A percentile compares a stretch with the other conserved stretches of the same genome.
These are phyloP conservation scores for Pisolithus orientalis DNA, from an alignment of 768 basidiomycete species.

Conservation along the genomic window DNA sequence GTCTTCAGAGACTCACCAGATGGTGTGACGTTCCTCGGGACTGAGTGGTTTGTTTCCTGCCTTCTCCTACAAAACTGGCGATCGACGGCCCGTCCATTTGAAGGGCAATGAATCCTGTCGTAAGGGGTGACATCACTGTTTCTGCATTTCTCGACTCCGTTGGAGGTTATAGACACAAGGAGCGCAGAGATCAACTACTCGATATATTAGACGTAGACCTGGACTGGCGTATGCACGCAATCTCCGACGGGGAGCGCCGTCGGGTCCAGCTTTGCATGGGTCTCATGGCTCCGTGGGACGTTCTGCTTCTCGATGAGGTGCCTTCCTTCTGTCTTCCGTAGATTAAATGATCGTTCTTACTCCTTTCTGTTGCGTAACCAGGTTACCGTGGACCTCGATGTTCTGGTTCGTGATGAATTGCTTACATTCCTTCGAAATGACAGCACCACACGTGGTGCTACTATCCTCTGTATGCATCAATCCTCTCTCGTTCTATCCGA, in stretches of 20 bases:
- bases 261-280: slow-evolving; percentile 94
- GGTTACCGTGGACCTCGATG: slow-evolving; percentile 97
- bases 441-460: slow-evolving; percentile 71
- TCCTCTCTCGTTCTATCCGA: slow-evolving; percentile 4
- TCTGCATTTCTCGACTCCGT: slow-evolving; percentile 95
- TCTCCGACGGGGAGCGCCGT: slow-evolving; percentile 94
- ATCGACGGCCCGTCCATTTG: slow-evolving; percentile 1
- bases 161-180: slow-evolving; percentile 92
- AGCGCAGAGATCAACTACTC: slow-evolving; percentile 76
- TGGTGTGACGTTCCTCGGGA: slow-evolving; percentile 84
- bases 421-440: slow-evolving; percentile 83
- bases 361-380: slow-evolving; percentile 20
- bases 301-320: slow-evolving; percentile 92
- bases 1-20: slow-evolving; percentile 85
- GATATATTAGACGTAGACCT: slow-evolving; percentile 93
- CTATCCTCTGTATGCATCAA: slow-evolving; percentile 67
- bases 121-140: slow-evolving; percentile 87
- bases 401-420: slow-evolving; percentile 89
- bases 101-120: slow-evolving; percentile 97
- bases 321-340: background rate
- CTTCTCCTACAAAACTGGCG: background rate
- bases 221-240: slow-evolving; percentile 93
- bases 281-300: slow-evolving; percentile 91
- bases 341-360: slow-evolving; percentile 3
- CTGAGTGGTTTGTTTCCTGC: slow-evolving; percentile 68